These are phyloP conservation scores for Ceratocystis destructans DNA, from an alignment of 2,329 filamentous ascomycete species.

Conservation along the genomic window DNA sequence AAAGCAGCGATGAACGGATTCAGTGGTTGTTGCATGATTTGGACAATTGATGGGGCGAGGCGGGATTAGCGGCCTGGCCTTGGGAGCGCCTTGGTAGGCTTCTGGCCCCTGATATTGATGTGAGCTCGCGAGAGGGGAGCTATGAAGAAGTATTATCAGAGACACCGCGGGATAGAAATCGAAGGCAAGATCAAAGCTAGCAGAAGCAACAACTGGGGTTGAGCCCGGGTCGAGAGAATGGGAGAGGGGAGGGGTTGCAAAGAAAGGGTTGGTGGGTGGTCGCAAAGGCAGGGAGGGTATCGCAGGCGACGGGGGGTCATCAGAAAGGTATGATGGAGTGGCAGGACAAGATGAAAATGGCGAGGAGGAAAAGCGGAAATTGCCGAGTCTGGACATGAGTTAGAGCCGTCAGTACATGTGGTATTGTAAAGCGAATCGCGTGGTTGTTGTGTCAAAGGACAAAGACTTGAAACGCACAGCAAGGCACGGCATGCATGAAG, in stretches of 20 bases:
- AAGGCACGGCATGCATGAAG: background rate
- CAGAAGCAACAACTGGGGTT: background rate
- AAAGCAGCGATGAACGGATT: constrained; percentile 98
- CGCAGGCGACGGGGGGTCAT: background rate
- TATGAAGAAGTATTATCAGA: background rate
- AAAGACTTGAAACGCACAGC: background rate
- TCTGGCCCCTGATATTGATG: background rate
- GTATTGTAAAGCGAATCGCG: background rate
- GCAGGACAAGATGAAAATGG: background rate
- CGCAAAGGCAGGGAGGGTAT: background rate
- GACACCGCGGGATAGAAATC: background rate
- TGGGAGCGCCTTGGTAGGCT: background rate
- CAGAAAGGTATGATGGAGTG: background rate
- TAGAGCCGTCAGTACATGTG: background rate
- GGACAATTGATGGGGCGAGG: background rate
- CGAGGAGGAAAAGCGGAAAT: background rate
- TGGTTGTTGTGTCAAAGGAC: background rate
- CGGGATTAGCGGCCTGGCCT: background rate
- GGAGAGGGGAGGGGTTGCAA: background rate
- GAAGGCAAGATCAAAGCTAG: background rate
- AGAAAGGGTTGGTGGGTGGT: background rate
- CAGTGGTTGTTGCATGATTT: constrained; percentile 82
- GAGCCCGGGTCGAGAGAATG: background rate
- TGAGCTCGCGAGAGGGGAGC: background rate
- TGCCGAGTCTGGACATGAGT: background rate